phyloP scores from a whole-genome alignment of 2,329 filamentous ascomycete genomes.

The Daldinia sp. region DNA sequence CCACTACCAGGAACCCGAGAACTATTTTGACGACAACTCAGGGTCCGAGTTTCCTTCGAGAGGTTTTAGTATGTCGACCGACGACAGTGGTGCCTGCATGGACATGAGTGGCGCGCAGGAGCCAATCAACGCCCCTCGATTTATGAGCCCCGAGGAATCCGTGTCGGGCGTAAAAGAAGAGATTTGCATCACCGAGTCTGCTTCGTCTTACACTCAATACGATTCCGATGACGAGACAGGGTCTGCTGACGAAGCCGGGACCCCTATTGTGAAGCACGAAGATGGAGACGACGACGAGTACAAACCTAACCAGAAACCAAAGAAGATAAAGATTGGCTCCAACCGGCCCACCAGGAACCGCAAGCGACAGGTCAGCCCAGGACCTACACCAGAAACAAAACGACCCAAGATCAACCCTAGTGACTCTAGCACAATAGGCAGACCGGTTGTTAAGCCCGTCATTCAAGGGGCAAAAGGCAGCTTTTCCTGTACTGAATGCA shows the following conservation, averaged over 20 bases:
- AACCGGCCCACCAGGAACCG: conserved; percentile 33
- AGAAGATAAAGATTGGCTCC: conserved; percentile 26
- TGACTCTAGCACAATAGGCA: conserved; percentile 18
- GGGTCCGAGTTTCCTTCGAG: conserved; percentile 40
- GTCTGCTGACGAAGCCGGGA: conserved; percentile 35
- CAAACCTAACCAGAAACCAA: conserved; percentile 36
- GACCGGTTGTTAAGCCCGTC: conserved; percentile 33
- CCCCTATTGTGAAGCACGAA: conserved; percentile 30
- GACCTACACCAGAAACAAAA: conserved; percentile 34
- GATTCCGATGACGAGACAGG: conserved; percentile 35
- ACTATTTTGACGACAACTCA: conserved; percentile 44
- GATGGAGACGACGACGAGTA: conserved; percentile 43
- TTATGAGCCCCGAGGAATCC: conserved; percentile 43
- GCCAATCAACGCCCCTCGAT: conserved; percentile 25
- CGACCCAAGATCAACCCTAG: conserved; percentile 39
- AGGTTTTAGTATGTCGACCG: conserved; percentile 48
- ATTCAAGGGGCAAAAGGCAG: conserved; percentile 40
- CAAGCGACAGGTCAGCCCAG: conserved; percentile 39
- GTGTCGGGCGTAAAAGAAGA: conserved; percentile 41
- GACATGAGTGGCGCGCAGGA: conserved; percentile 34
- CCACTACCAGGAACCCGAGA: conserved; percentile 44
- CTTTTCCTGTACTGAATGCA: conserved; percentile 50
- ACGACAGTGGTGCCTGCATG: conserved; percentile 39
- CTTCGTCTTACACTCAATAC: conserved; percentile 20
- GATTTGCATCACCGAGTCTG: conserved; percentile 34